Percentiles rank a stretch among this genome's conserved stretches.
These are phyloP conservation scores for Clathrus columnatus DNA, from an alignment of 768 basidiomycete species.

Conservation along the genomic window DNA sequence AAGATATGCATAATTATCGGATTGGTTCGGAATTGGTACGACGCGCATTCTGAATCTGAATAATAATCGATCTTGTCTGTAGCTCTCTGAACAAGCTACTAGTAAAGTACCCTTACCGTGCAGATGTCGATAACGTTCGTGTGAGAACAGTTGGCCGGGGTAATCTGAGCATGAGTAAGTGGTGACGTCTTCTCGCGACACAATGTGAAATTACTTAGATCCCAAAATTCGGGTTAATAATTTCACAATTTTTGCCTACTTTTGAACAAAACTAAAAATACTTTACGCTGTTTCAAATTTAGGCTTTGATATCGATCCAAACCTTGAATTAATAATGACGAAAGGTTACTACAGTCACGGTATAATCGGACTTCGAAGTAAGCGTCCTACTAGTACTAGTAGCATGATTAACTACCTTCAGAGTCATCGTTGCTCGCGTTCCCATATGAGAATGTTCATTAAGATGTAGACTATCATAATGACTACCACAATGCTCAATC, in stretches of 20 bases:
- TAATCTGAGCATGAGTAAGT: background rate
- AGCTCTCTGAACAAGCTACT: background rate
- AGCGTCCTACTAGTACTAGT: no score
- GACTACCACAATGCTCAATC: constrained; percentile 1
- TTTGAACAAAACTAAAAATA: no score
- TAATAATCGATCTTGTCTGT: background rate
- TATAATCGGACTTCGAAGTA: no score
- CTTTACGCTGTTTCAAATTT: no score
- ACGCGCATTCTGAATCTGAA: constrained; percentile 48
- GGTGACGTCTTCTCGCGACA: background rate
- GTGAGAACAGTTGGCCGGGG: constrained; percentile 1
- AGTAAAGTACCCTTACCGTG: background rate
- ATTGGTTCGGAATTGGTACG: constrained; percentile 67
- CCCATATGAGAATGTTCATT: background rate
- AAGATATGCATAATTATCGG: constrained; percentile 83
- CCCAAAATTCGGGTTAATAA: no score
- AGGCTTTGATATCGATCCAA: no score
- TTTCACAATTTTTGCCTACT: no score
- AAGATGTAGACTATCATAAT: background rate
- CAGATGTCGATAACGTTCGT: constrained; percentile 6
- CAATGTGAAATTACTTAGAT: background rate
- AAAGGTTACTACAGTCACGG: no score
- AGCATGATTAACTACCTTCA: no score
- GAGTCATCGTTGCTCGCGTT: background rate
- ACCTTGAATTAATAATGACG: no score